These are phyloP conservation scores for Fusarium burgessii DNA, from an alignment of 2,329 filamentous ascomycete genomes.

Conservation along the genomic window DNA sequence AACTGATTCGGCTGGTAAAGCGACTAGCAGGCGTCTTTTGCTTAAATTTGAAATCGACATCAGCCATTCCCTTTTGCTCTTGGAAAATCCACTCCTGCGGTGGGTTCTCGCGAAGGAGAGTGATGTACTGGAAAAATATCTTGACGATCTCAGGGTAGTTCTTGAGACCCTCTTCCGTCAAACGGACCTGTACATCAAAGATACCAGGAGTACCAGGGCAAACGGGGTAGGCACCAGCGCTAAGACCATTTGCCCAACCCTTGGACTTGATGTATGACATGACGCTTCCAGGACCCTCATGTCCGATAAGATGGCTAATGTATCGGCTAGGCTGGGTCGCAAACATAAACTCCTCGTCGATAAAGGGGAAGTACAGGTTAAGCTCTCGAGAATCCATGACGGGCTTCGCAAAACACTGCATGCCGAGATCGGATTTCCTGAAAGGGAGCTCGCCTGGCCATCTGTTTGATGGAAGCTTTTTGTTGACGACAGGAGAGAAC, in stretches of 20 bases:
- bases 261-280: conserved; percentile 90
- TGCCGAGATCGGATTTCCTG: conserved; percentile 63
- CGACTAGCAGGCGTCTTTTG: conserved; percentile 91
- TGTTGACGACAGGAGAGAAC: conserved; percentile 85
- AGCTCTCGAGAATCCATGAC: conserved; percentile 88
- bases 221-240: conserved; percentile 78
- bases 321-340: conserved; percentile 87
- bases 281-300: conserved; percentile 92
- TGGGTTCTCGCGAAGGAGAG: conserved; percentile 81
- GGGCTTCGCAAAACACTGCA: conserved; percentile 87
- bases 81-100: conserved; percentile 95
- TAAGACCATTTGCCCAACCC: conserved; percentile 88
- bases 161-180: conserved; percentile 85
- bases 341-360: conserved; percentile 83
- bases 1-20: conserved; percentile 87
- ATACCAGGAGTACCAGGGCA: conserved; percentile 82
- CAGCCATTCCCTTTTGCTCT: conserved; percentile 89
- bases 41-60: conserved; percentile 94
- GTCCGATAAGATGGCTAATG: conserved; percentile 88
- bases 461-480: conserved; percentile 73
- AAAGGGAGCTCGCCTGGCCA: conserved; percentile 67
- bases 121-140: conserved; percentile 90
- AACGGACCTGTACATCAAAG: conserved; percentile 81
- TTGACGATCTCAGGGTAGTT: conserved; percentile 86
- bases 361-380: conserved; percentile 84